These are phyloP conservation scores for Metarhizium album DNA, from an alignment of 2,329 filamentous ascomycete species.

Conservation along the genomic window DNA sequence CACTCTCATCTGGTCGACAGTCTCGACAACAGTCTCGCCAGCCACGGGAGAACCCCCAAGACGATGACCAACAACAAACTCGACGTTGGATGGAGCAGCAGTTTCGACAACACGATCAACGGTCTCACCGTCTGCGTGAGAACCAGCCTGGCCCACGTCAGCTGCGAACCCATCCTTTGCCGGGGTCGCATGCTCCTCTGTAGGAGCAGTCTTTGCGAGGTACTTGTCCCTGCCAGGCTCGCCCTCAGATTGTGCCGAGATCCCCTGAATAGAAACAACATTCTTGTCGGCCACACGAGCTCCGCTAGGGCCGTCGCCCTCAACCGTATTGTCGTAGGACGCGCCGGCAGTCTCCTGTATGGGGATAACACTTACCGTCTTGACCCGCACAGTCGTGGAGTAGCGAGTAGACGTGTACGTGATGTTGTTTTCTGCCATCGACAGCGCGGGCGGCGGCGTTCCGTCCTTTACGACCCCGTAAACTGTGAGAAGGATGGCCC, in stretches of 20 bases:
- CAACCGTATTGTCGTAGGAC: neutral
- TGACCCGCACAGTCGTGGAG: neutral
- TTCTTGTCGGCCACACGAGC: constrained; percentile 3
- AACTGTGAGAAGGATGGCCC: constrained; percentile 28
- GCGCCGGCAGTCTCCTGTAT: neutral
- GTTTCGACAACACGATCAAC: constrained; percentile 7
- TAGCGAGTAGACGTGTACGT: constrained; percentile 4
- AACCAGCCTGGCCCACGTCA: constrained; percentile 18
- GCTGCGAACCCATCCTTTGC: neutral
- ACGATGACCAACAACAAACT: constrained; percentile 5
- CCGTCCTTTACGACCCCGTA: constrained; percentile 28
- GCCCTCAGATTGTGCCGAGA: neutral
- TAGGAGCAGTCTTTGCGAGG: neutral
- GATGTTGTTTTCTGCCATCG: constrained; percentile 14
- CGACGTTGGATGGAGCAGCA: neutral
- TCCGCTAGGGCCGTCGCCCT: constrained; percentile 18
- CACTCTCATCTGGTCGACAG: constrained; percentile 16
- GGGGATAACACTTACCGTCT: neutral
- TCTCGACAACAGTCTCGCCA: constrained; percentile 17
- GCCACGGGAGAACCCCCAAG: constrained; percentile 17
- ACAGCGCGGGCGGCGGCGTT: constrained; percentile 22
- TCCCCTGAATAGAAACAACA: neutral
- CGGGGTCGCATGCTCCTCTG: neutral
- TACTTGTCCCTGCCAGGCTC: constrained; percentile 16
- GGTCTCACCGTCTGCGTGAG: constrained; percentile 17